These are phyloP conservation scores for Neohortaea acidophila DNA, from an alignment of 495 filamentous ascomycete genomes.

Conservation along the genomic window DNA sequence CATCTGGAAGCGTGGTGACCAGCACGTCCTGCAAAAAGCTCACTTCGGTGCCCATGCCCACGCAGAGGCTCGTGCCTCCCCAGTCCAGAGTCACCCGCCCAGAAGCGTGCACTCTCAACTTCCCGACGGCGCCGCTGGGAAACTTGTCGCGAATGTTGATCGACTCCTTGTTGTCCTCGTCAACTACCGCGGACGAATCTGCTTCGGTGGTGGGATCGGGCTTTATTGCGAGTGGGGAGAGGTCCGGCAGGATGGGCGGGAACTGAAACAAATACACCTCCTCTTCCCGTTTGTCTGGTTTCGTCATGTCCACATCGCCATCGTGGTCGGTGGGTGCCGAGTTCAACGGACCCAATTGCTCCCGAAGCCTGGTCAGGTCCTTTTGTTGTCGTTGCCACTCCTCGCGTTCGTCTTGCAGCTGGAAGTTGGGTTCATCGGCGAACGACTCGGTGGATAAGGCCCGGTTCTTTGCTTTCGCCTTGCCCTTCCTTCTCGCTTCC, in stretches of 20 bases:
- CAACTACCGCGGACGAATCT: neutral
- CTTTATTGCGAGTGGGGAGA: constrained; percentile 27
- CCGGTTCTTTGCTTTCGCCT: constrained; percentile 14
- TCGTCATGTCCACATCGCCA: constrained; percentile 25
- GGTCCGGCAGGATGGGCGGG: constrained; percentile 42
- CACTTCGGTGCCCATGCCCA: constrained; percentile 24
- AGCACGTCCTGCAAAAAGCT: constrained; percentile 24
- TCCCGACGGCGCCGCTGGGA: constrained; percentile 37
- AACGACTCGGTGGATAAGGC: neutral
- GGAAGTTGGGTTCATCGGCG: constrained; percentile 17
- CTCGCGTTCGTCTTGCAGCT: constrained; percentile 30
- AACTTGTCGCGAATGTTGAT: constrained; percentile 10
- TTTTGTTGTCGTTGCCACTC: constrained; percentile 27
- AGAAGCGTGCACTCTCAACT: constrained; percentile 42
- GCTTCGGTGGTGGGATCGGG: too few species aligned
- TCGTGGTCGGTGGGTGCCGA: constrained; percentile 18
- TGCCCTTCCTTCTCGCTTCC: constrained; percentile 20
- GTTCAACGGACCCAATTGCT: constrained; percentile 24
- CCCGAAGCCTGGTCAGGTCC: constrained; percentile 21
- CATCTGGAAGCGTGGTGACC: constrained; percentile 17
- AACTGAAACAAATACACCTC: constrained; percentile 51
- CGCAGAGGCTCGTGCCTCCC: constrained; percentile 38
- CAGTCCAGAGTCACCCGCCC: constrained; percentile 45
- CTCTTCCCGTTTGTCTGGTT: constrained; percentile 29
- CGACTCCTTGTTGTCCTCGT: constrained; percentile 8